Evolutionary conservation across 257 asterid species (phyloP), one percentile per base, ranked within the genome.

Genomic region (Nicotiana otophora): DNA sequence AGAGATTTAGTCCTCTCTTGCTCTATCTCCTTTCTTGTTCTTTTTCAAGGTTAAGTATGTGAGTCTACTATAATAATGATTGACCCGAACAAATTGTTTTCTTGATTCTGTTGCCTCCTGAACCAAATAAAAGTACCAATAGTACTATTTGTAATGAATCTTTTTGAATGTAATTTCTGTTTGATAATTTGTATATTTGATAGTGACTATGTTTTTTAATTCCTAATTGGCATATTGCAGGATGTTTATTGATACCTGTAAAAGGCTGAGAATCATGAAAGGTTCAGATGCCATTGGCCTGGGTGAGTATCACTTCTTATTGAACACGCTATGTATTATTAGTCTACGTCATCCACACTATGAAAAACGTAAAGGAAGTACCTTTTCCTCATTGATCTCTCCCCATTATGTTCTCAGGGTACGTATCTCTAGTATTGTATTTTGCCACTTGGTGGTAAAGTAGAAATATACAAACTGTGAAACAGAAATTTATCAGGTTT

Each of bases 241-340:
- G 80, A 89, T 89, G 92, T 89, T 89, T 51, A 84, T 81, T 7
- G 87, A 84, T 60, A 87, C 92, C 10, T 89, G 92, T 83, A 89
- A 87, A 83, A 85, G 89, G 82, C 65, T 89, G 84, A 82, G 91
- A 81, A 88, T 88, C 80, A 88, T 86, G 88, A 88, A 88, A 77
- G 78, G 91, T 68, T 83, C 89, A 51, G 92, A 89, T 84, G 92
- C 92, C 66, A 89, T 89, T 53, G 92, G 92, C 81, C 82, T 89
- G 11, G 92, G 92, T 89, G 34, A 85, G 90, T 85, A 23, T 82
- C 17, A 48, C 61, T 17, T 63, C 7, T 17, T 82, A 3, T 61
- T 20, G 54, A 23, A 8, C 58, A 17, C 30, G 66, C 64, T 63
- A 4, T 42, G 16, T 10, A 34, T 16, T 33, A 1, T 26, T 48